Evolutionary conservation across 257 asterid genomes (phyloP), one percentile per base, ranked within the genome.

Genomic region (Ophiorrhiza pumila): DNA sequence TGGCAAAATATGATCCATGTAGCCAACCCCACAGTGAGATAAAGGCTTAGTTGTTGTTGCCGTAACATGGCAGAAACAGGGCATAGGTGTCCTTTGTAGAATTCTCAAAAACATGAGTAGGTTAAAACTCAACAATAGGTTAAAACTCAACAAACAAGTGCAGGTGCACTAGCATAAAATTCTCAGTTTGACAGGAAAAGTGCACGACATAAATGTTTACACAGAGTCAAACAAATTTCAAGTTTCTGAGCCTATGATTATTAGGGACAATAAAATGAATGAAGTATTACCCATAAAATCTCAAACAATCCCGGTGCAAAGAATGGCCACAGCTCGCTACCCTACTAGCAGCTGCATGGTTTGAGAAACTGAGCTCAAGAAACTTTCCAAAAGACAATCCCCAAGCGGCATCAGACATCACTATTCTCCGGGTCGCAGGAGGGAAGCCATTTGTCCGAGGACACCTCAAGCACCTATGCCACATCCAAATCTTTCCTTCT

Each of bases 401-500:
- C 99, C 99, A 90, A 32, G 98, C 98, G 78, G 99, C 99, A 86
- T 94, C 99, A 78, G 99, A 94, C 99, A 94, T 94, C 71, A 90
- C 87, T 68, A 94, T 81, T 80, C 99, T 85, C 81, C 88, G 87
- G 68, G 98, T 94, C 56, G 99, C 97, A 34, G 98, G 98, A 29
- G 99, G 98, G 76, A 88, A 90, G 52, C 98, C 96, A 73, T 85
- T 85, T 70, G 83, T 76, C 69, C 97, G 85, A 27, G 99, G 99
- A 81, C 99, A 94, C 76, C 80, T 86, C 79, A 94, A 81, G 88
- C 99, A 94, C 77, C 99, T 88, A 78, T 92, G 99, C 99, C 99
- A 94, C 99, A 94, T 94, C 99, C 98, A 94, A 80, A 94, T 94
- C 82, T 87, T 94, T 74, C 98, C 96, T 53, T 88, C 99, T 67